phyloP scores from a whole-genome alignment of 208 protist genomes.

The Crithidia sp. region DNA sequence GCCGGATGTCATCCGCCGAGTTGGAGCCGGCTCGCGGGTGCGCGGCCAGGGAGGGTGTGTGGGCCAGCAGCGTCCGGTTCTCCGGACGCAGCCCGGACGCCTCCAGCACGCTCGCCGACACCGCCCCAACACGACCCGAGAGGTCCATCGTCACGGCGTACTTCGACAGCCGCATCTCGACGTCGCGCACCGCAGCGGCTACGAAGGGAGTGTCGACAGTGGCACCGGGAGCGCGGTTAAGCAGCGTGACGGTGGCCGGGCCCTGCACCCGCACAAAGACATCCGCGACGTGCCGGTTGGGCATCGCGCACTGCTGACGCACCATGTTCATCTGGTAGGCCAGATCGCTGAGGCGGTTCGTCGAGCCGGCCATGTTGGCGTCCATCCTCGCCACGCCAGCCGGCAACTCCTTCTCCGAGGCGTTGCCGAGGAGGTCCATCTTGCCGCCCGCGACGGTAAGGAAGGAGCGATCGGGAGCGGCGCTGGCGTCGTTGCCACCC shows the following conservation, averaged over 20 bases:
- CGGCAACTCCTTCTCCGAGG: conserved; percentile 7
- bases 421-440: conserved; percentile 7
- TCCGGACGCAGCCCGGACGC: conserved; percentile 41
- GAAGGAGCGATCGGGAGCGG: conserved; percentile 1
- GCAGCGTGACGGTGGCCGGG: conserved; percentile 54
- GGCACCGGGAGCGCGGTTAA: conserved; percentile 51
- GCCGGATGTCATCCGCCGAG: conserved; percentile 11
- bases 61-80: conserved; percentile 54
- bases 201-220: conserved; percentile 61
- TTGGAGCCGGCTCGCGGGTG: conserved; percentile 2
- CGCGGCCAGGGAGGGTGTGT: conserved; percentile 5
- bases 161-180: conserved; percentile 69
- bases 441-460: not conserved
- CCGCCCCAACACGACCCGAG: conserved; percentile 50
- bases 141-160: conserved; percentile 72
- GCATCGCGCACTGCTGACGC: conserved; percentile 34
- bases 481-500: not conserved
- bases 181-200: conserved; percentile 43
- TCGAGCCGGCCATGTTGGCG: not conserved
- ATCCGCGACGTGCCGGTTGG: conserved; percentile 60
- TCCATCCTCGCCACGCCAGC: conserved; percentile 8
- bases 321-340: conserved; percentile 41
- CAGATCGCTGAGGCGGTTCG: conserved; percentile 18
- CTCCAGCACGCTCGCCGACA: conserved; percentile 47
- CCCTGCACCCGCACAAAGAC: conserved; percentile 68